Conservation (phyloP, 352 stramenopile species). For the Globisporangium middletonii region DNA sequence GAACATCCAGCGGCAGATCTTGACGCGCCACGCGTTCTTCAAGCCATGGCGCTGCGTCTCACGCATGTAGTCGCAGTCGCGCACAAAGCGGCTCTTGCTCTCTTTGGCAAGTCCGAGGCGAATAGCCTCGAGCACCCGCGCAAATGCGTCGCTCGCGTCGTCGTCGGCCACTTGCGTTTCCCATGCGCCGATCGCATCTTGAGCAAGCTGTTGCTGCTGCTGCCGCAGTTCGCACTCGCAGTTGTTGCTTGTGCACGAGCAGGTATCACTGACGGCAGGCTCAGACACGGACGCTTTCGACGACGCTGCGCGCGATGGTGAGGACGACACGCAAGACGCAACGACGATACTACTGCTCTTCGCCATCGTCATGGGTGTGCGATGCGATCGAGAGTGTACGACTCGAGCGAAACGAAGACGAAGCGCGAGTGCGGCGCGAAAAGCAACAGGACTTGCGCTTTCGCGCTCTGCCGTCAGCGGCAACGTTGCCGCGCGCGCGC, state of each 20-base stretch:
- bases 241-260: neutral
- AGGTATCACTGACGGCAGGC: neutral
- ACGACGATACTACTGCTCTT: neutral
- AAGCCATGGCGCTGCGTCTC: conserved; percentile 54
- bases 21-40: conserved; percentile 52
- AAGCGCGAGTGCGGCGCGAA: neutral
- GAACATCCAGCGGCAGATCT: conserved; percentile 81
- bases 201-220: neutral
- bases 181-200: conserved; percentile 1
- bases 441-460: too few relatives aligned
- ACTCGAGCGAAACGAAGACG: neutral
- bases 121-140: conserved; percentile 25
- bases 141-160: conserved; percentile 3
- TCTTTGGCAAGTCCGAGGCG: conserved; percentile 32
- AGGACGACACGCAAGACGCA: neutral
- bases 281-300: neutral
- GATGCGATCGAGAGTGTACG: neutral
- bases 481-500: too few relatives aligned
- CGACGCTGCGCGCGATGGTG: neutral
- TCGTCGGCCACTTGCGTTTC: neutral
- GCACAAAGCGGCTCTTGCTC: conserved; percentile 11
- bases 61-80: conserved; percentile 37
- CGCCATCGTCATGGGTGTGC: neutral
- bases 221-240: neutral
- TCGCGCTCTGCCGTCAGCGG: too few relatives aligned